Base-by-base conservation (phyloP, 2,329 filamentous ascomycete species). In the Colletotrichum horii region DNA sequence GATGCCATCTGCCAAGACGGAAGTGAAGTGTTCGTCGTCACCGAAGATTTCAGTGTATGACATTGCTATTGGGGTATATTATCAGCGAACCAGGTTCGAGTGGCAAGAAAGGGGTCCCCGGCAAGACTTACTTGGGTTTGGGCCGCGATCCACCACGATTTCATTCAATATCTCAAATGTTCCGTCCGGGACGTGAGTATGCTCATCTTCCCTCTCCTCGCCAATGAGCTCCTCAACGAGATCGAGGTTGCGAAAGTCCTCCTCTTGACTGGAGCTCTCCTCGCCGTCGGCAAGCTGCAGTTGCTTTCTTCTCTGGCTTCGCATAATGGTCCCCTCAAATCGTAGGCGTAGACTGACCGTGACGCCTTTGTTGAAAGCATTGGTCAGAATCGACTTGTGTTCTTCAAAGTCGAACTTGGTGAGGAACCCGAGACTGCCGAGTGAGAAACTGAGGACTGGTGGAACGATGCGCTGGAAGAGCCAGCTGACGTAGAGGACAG, bases 391-490 rank as follows among this genome's bases (percentile, higher is more conserved):
- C 16, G 89, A 85, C 76, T 91, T 87, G 79, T 95, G 95, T 6
- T 94, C 87, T 16, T 93, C 91, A 83, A 96, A 99, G 83, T 98
- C 96, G 82, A 98, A 98, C 82, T 98, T 98, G 30, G 97, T 98
- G 78, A 99, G 87, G 82, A 99, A 99, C 0, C 97, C 97, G 7
- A 99, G 88, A 28, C 96, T 98, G 11, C 97, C 97, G 12, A 98
- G 88, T 1, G 96, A 92, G 83, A 99, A 98, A 76, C 95, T 96
- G 77, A 99, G 88, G 1, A 98, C 95, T 0, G 97, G 97, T 8
- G 97, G 97, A 1, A 98, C 96, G 62, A 98, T 94, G 56, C 95
- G 92, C 86, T 99, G 97, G 83, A 99, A 99, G 2, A 99, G 89
- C 96, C 96, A 98, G 81, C 95, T 98, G 6, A 96, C 95, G 82